Base-by-base conservation (phyloP, 495 filamentous ascomycete genomes). In the Cercophora scortea region DNA sequence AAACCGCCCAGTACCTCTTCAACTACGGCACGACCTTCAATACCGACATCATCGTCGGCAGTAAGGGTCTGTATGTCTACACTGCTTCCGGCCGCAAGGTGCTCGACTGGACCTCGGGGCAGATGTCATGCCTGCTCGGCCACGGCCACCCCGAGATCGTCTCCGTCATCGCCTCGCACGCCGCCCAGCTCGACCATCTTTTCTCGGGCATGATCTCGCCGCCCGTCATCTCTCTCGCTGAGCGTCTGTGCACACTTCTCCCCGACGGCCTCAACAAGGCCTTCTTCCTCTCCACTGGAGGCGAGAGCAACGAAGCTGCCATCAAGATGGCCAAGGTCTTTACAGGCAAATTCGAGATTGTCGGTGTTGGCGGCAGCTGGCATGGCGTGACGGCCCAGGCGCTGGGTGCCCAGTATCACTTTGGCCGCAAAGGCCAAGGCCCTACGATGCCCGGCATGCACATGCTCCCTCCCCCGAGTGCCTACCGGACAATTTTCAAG, bases 81-180 rank as follows among this genome's bases (percentile, higher is more conserved):
- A 66, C 62, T 12, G 50, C 58, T 0, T 47, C 49, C 8, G 66
- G 66, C 17, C 61, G 65, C 10, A 61, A 61, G 18, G 74, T 80
- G 34, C 68, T 79, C 2, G 76, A 79, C 58, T 79, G 71, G 66
- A 81, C 78, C 0, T 80, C 78, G 0, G 79, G 78, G 32, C 78
- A 81, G 48, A 79, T 79, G 75, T 74, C 72, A 15, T 80, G 72
- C 18, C 64, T 81, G 0, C 66, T 82, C 1, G 79, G 78, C n/a
- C 79, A 82, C 53, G 73, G 71, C 0, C 72, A 81, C 52, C 77
- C 79, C 1, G 78, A 82, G 47, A 77, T 81, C 35, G 75, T 81
- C 7, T 53, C 72, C 18, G 68, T 73, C 0, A 73, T 81, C 32
- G 50, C 58, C 9, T 50, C 74, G 0, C 65, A 74, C 43, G 69